Base-by-base conservation (phyloP, 23 red algal species). In the Chondrus crispus region DNA sequence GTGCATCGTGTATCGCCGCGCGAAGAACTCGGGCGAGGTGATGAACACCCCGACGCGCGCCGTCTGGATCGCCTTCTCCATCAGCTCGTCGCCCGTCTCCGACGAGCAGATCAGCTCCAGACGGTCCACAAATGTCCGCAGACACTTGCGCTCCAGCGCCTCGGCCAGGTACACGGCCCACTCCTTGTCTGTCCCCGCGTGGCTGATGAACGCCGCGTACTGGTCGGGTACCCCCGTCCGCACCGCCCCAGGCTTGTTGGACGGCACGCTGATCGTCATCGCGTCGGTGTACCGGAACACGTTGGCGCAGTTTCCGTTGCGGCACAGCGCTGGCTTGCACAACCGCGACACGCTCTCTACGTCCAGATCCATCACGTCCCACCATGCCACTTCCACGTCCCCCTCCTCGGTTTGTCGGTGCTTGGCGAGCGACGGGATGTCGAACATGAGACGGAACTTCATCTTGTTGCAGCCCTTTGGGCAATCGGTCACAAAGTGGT, bases 151-250 rank as follows among this genome's bases (percentile, higher is more conserved):
- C 51, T 55, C 51, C 51, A 55, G 51, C n/a, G 14, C n/a, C 51
- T n/a, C n/a, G 16, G 16, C 51, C 14, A 55, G 51, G 16, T n/a
- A 55, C 51, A 55, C 51, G 14, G 51, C 51, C 51, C 51, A 55
- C 14, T 82, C 78, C 49, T 82, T 82, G 48, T 82, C 78, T 58
- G 45, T 35, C 4, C 78, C 78, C 14, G 78, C 78, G 57, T 82
- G 78, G 49, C 78, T 82, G n/a, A 82, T 32, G 19, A 82, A 82
- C 22, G 51, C 51, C 7, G n/a, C 13, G 39, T 30, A 82, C 78
- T 55, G 14, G 51, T 55, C 51, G 16, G 14, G 16, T 55, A 55
- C n/a, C 14, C 51, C 51, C n/a, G n/a, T n/a, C n/a, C n/a, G n/a
- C n/a, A n/a, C n/a, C n/a, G n/a, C n/a, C n/a, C n/a, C n/a, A n/a